phyloP scores from a whole-genome alignment of 2,329 filamentous ascomycete genomes.

The Calonectria henricotiae region DNA sequence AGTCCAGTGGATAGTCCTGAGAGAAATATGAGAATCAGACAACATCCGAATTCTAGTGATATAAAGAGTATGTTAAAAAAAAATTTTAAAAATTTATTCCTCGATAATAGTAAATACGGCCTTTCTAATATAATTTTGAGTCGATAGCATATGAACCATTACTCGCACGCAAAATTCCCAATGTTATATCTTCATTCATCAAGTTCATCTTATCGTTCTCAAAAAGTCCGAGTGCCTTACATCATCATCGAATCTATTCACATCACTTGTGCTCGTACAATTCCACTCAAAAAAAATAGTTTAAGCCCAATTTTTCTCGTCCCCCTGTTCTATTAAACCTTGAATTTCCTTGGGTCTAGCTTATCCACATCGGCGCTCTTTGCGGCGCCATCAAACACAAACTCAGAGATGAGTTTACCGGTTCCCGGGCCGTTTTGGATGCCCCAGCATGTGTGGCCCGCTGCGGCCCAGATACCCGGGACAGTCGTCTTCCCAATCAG shows the following conservation, averaged over 20 bases:
- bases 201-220: constrained; percentile 2
- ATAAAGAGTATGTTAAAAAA: too few relatives aligned
- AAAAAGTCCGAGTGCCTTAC: background rate
- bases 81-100: too few relatives aligned
- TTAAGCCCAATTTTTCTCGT: background rate
- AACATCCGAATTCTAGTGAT: too few relatives aligned
- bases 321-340: constrained; percentile 61
- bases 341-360: constrained; percentile 78
- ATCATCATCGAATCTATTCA: background rate
- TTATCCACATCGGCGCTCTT: constrained; percentile 78
- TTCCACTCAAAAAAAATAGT: background rate
- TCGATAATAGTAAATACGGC: too few relatives aligned
- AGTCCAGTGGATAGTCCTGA: too few relatives aligned
- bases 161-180: background rate
- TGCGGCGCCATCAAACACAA: constrained; percentile 81
- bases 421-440: constrained; percentile 96
- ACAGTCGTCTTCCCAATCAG: constrained; percentile 84
- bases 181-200: background rate
- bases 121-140: too few relatives aligned
- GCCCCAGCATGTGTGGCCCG: constrained; percentile 97
- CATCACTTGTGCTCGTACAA: constrained; percentile 5
- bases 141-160: background rate
- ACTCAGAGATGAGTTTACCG: constrained; percentile 85
- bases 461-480: constrained; percentile 84
- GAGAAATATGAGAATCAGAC: too few relatives aligned